Base-by-base conservation (phyloP, 176 grass and related monocot genomes). In the Neostapfia colusana region DNA sequence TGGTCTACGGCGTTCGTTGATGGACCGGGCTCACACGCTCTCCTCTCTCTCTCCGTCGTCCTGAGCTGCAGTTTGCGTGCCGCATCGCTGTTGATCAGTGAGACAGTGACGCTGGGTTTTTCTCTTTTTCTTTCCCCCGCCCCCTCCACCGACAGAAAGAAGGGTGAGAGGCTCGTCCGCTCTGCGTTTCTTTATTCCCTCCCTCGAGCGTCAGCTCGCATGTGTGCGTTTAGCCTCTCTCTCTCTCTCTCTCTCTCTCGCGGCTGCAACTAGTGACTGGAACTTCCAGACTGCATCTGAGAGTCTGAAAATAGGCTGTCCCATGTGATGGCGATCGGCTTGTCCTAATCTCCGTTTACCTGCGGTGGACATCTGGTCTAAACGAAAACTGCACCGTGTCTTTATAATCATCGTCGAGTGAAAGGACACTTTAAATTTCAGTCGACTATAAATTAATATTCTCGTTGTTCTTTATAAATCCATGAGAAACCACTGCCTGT, bases 91-190 rank as follows among this genome's bases (percentile, higher is more conserved):
- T 69, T 77, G 39, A 48, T 81, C 34, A 45, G 27, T 45, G 78
- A 20, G 39, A 76, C 34, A 45, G 27, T 45, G 78, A 20, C 26
- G 46, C 16, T 37, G 59, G 1, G 18, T 11, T 26, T 9, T 4
- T 21, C n/a, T 21, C 10, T 27, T 24, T n/a, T n/a, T n/a, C n/a
- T n/a, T n/a, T n/a, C n/a, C n/a, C n/a, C n/a, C 55, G 55, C 55
- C 24, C 26, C 44, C 8, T 1, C 77, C 84, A 80, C 77, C 70
- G 84, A 80, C 83, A 75, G 84, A 86, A 43, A 42, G 70, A 75
- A 14, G 51, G 61, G 38, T 21, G 48, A 27, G 18, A 11, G 66
- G 74, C 73, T 43, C 39, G 66, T 63, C 73, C 73, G 38, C 21
- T 2, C 26, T 34, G 28, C 20, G 39, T 49, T 81, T 63, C 9